phyloP scores from a whole-genome alignment of 805 yeast genomes.

The Candida chauliodis region DNA sequence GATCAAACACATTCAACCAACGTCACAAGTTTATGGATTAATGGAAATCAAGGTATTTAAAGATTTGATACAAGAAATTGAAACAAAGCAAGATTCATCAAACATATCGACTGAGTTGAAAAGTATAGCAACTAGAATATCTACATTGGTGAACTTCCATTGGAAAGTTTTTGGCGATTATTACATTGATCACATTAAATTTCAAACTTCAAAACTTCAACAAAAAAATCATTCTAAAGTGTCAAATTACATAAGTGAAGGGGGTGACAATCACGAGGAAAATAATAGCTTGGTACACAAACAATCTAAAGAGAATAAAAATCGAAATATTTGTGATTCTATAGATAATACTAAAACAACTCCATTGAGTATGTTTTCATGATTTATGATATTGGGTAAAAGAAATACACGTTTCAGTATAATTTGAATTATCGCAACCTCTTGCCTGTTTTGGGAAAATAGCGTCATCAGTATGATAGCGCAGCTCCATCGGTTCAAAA shows the following conservation, averaged over 20 bases:
- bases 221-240: constrained; percentile 1
- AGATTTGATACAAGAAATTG: constrained; percentile 31
- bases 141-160: constrained; percentile 70
- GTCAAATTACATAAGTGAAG: background rate
- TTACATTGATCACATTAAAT: constrained; percentile 42
- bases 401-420: background rate
- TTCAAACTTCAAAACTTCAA: constrained; percentile 6
- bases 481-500: too few species aligned
- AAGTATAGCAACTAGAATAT: constrained; percentile 55
- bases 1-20: constrained; percentile 81
- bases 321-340: background rate
- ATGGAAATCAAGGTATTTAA: constrained; percentile 66
- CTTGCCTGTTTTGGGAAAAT: too few species aligned
- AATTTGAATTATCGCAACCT: too few species aligned
- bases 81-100: constrained; percentile 3
- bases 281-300: background rate
- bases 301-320: background rate
- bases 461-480: too few species aligned
- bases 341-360: constrained; percentile 10
- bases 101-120: constrained; percentile 42
- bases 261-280: background rate
- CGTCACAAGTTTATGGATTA: constrained; percentile 68
- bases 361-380: constrained; percentile 12
- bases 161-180: constrained; percentile 79
- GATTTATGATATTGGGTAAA: background rate